Evolutionary conservation across 2,329 filamentous ascomycete genomes (phyloP), one percentile per base, ranked within the genome.

Genomic region (Chrysoporthe puriensis): DNA sequence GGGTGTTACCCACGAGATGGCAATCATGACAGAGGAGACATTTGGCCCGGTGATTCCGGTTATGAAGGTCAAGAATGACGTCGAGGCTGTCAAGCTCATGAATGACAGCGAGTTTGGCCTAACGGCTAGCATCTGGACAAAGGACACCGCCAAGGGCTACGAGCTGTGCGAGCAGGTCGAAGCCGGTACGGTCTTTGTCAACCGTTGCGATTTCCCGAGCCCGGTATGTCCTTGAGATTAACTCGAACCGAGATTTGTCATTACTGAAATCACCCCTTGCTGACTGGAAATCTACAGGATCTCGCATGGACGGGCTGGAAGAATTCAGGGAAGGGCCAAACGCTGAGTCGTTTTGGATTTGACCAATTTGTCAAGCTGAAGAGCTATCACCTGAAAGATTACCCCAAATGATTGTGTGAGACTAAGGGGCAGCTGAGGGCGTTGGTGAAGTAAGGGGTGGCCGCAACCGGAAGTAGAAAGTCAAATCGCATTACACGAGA

Each of bases 221-320:
- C 93, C 95, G 70, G 94, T 95, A 87, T 84, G 91, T 69, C 59
- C 16, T 44, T 44, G 18, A 58, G 26, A 36, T 46, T 48, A 4
- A 14, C 13, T 46, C 32, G 6, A 46, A 48, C 59, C 59, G 36
- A 21, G 34, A 44, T 70, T 69, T 59, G 63, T 70, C 65, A 14
- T 52, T 67, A 5, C 50, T 43, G 44, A 67, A 62, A 11, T 4
- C 40, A 54, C 69, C 57, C 73, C 54, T 60, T 67, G 54, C 73
- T 75, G 66, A 76, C 69, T 64, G 43, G 63, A 62, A 59, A 32
- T 65, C 66, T 63, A 48, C 73, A 95, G 92, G 93, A 97, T 79
- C 87, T 97, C 72, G 93, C 94, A n/a, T 97, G 93, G 93, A 96
- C 94, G 2, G 95, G 95, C 13, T 97, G 94, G 94, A 98, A 98